A percentile compares a stretch with the other conserved stretches of the same genome.
phyloP scores from a whole-genome alignment of 2,329 filamentous ascomycete genomes.

The Parastagonospora nodorum region DNA sequence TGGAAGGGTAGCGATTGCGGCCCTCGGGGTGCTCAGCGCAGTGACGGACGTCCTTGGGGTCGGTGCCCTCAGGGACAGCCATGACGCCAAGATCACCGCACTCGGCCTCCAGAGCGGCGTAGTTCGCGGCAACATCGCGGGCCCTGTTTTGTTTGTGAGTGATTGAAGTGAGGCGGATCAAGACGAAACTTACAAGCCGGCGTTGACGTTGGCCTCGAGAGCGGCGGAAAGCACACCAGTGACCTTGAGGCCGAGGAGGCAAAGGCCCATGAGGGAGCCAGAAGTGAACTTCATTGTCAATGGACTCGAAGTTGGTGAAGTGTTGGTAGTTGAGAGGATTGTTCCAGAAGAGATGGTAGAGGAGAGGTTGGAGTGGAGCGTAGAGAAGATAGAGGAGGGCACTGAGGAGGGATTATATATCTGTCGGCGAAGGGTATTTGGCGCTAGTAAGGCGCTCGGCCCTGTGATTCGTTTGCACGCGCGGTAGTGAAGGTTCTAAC shows the following conservation, averaged over 20 bases:
- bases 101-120: not conserved
- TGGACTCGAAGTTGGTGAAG: not conserved
- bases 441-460: no score
- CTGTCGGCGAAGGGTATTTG: no score
- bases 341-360: not conserved
- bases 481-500: no score
- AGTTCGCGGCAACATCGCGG: not conserved
- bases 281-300: not conserved
- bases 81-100: not conserved
- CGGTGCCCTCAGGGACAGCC: not conserved
- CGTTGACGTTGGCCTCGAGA: not conserved
- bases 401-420: no score
- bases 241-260: not conserved
- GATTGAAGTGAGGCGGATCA: not conserved
- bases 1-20: not conserved
- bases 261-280: not conserved
- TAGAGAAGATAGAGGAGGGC: not conserved
- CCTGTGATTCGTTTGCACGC: no score
- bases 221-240: not conserved
- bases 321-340: not conserved
- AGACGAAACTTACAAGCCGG: not conserved
- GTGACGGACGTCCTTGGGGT: not conserved
- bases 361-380: not conserved
- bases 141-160: not conserved
- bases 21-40: not conserved